Evolutionary conservation across 129 eudicot species (phyloP), one percentile per base, ranked within the genome.

Genomic region (Oenanthe sinensis): DNA sequence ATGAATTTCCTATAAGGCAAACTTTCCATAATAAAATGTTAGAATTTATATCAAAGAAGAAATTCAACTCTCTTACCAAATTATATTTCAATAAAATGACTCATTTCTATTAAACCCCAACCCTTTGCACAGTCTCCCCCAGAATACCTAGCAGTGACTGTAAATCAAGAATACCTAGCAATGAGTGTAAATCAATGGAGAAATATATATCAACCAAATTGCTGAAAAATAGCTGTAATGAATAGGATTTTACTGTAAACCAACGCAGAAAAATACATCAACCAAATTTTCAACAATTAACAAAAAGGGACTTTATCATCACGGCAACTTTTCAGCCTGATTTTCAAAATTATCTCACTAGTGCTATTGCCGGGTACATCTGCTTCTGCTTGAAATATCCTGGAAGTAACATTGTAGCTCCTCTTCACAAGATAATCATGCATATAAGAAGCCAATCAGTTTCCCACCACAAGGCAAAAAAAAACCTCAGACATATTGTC

Each of bases 401-500:
- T 82, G 24, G 83, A 84, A 39, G 96, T 47, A 52, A 79, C 79
- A 47, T 48, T 65, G 37, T 83, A 81, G 33, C 87, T 84, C 86
- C 85, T 85, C 88, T 91, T 91, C 24, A 82, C 80, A 71, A 91
- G 84, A 82, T 91, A 91, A 85, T 91, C 96, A 76, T 82, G 88
- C 79, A 91, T 88, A 76, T 88, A 91, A 37, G 87, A 86, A 85
- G 88, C 93, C 82, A 91, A 62, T 89, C 96, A 88, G 79, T 82
- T 68, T 58, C 75, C n/a, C n/a, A n/a, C 76, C 26, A 71, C 28
- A 43, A 71, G 70, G 70, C 36, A 63, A 60, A 9, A 30, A 24
- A 26, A 26, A 10, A 8, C 36, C 0, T 63, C 5, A 63, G 28
- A 13, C 68, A 30, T 40, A 26, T 6, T 55, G 65, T 7, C 65